phyloP scores from a whole-genome alignment of 139 green algal genomes.

The Chlorella sp. region DNA sequence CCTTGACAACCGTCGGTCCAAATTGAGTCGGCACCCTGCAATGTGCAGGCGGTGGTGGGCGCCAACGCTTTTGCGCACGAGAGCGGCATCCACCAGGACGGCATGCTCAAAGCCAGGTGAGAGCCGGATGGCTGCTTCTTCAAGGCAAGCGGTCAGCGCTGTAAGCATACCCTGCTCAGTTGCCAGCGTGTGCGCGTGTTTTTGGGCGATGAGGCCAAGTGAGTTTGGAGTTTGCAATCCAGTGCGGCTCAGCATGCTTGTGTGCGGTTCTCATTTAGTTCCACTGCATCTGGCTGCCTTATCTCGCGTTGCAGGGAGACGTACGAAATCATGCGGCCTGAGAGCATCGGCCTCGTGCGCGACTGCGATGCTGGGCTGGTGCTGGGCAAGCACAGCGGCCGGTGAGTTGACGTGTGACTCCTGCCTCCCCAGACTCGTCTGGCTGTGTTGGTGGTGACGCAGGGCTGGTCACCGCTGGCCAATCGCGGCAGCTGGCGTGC shows the following conservation, averaged over 20 bases:
- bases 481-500: too few species aligned
- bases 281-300: not conserved
- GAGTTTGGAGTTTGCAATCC: not conserved
- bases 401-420: slow-evolving; percentile 21
- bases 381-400: slow-evolving; percentile 88
- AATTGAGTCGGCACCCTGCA: too few species aligned
- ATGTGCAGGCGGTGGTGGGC: slow-evolving; percentile 91
- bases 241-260: too few species aligned
- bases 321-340: slow-evolving; percentile 99
- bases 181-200: too few species aligned
- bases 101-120: slow-evolving; percentile 74
- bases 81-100: slow-evolving; percentile 96
- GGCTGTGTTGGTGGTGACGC: too few species aligned
- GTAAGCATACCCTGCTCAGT: too few species aligned
- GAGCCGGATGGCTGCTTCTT: too few species aligned
- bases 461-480: too few species aligned
- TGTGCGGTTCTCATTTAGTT: too few species aligned
- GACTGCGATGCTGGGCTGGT: slow-evolving; percentile 81
- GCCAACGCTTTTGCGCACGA: slow-evolving; percentile 99
- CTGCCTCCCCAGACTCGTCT: too few species aligned
- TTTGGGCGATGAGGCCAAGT: slow-evolving; percentile 48
- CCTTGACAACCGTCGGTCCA: too few species aligned
- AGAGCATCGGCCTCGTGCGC: slow-evolving; percentile 90
- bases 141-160: too few species aligned
- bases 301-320: not conserved